These are phyloP conservation scores for Sicyos edulis DNA, from an alignment of 306 rosid species.

Conservation along the genomic window DNA sequence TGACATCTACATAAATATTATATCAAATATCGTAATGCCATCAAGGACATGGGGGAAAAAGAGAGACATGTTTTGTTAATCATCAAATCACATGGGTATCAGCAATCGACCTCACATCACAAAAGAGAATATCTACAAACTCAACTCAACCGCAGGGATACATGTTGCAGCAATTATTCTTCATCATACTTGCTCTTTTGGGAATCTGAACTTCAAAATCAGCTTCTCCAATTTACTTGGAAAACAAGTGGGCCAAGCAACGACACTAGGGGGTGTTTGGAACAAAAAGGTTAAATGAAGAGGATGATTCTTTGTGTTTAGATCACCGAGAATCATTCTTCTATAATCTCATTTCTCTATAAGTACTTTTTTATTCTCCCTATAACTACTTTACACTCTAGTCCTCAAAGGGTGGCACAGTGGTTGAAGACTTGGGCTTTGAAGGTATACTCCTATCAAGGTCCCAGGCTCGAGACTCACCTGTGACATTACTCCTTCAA, in stretches of 20 bases:
- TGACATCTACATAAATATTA: not conserved
- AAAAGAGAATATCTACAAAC: not conserved
- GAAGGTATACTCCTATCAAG: no score
- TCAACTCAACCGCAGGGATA: not conserved
- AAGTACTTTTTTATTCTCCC: no score
- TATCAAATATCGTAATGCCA: not conserved
- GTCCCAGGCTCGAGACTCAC: no score
- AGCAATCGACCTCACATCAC: not conserved
- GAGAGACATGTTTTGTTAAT: not conserved
- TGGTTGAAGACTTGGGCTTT: no score
- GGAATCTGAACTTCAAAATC: not conserved
- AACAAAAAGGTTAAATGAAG: no score
- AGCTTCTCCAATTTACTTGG: not conserved
- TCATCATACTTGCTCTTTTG: not conserved
- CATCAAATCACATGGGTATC: not conserved
- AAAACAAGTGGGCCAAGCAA: not conserved
- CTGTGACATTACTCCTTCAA: no score
- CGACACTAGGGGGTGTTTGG: not conserved
- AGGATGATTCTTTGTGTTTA: no score
- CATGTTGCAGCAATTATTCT: not conserved
- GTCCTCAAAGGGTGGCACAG: no score
- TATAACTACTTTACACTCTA: no score
- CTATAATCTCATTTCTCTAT: no score
- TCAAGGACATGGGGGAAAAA: not conserved
- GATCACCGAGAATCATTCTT: no score